Base-by-base conservation (phyloP, 345 rosid species). In the Triadica sebifera region DNA sequence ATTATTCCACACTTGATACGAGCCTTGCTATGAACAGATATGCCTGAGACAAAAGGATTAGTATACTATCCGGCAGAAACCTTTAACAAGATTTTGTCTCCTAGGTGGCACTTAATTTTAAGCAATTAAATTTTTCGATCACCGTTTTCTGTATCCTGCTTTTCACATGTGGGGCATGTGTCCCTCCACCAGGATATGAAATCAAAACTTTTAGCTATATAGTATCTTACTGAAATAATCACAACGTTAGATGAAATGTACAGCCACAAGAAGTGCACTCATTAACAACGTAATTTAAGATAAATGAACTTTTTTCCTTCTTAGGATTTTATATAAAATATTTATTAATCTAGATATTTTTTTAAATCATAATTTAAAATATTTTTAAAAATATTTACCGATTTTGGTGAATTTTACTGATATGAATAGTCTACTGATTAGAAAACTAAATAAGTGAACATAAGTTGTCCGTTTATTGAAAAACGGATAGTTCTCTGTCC, bases 151-250 rank as follows among this genome's bases (percentile, higher is more conserved):
- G n/a, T 29, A 58, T 58, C 37, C 37, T 22, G 13, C 62, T 58
- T 58, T n/a, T 58, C 66, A 62, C 66, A 62, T 37, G 37, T 34
- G 46, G 66, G 66, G 11, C 45, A 62, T 62, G n/a, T 37, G 15
- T 20, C 25, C 9, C 8, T n/a, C 11, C 24, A 22, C 59, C 25
- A 55, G 13, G 24, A 58, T 58, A 15, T 38, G 22, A 37, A 29
- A 38, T 37, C 17, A 37, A 13, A 37, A 62, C 15, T 9, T 61
- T 61, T 29, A 61, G 65, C 20, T 17, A 3, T 12, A 1, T 29
- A 29, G 34, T 34, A 38, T 61, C 61, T 52, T 52, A 52, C 25
- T 10, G 38, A 45, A 61, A 29, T 61, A 15, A 29, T 38, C 7
- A 37, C 66, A n/a, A n/a, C 61, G 1, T 15, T 57, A 8, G 22